Percentiles rank a stretch among this genome's conserved stretches.
Evolutionary conservation across 116 monocot genomes (phyloP).

Genomic region (Cymodocea nodosa): DNA sequence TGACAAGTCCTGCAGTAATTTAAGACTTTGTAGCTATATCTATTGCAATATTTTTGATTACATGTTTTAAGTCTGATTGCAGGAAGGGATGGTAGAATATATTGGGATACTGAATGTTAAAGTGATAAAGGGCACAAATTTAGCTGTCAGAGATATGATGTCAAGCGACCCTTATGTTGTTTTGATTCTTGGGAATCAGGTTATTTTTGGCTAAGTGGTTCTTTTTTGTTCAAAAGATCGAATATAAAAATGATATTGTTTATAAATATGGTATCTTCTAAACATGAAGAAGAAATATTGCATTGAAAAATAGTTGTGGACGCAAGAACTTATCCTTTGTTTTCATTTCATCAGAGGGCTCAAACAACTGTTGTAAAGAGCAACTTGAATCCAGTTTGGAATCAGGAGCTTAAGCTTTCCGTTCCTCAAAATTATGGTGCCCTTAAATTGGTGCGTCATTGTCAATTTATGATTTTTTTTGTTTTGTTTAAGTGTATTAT

Average conservation of each 20-base stretch:
- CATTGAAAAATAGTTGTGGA: too few species aligned
- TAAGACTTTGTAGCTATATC: not conserved
- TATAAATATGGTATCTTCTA: too few species aligned
- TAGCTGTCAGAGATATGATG: slow-evolving; percentile 85
- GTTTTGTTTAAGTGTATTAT: too few species aligned
- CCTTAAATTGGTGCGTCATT: slow-evolving; percentile 52
- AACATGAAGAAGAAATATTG: too few species aligned
- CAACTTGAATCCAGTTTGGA: slow-evolving; percentile 79
- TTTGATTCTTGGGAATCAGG: slow-evolving; percentile 75
- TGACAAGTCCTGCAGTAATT: not conserved
- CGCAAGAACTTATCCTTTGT: not conserved
- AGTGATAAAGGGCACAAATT: slow-evolving; percentile 61
- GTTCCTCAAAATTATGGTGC: slow-evolving; percentile 60
- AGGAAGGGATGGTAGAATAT: slow-evolving; percentile 41
- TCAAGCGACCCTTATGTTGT: slow-evolving; percentile 92
- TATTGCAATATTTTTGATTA: slow-evolving; percentile 5
- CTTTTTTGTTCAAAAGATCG: too few species aligned
- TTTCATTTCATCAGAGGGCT: slow-evolving; percentile 26
- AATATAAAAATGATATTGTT: not conserved
- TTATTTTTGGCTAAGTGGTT: slow-evolving; percentile 3
- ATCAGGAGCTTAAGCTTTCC: slow-evolving; percentile 55
- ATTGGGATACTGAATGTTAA: slow-evolving; percentile 80
- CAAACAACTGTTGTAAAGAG: slow-evolving; percentile 55
- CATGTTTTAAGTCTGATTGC: slow-evolving; percentile 4
- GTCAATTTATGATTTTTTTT: not conserved